phyloP scores from a whole-genome alignment of 495 filamentous ascomycete species.

The Terfezia boudieri region DNA sequence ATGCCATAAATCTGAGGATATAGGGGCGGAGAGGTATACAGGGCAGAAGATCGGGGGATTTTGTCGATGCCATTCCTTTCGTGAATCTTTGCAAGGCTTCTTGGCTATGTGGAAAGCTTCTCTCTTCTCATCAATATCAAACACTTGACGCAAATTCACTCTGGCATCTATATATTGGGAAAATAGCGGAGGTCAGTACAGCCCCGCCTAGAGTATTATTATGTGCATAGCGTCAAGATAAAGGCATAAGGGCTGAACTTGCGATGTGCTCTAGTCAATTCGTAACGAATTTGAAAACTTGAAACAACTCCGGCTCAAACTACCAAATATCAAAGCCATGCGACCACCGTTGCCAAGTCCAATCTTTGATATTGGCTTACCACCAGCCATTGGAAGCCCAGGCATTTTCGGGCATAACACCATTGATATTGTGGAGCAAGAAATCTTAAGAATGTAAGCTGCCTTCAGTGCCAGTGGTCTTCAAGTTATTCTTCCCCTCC shows the following conservation, averaged over 20 bases:
- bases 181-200: slow-evolving; percentile 3
- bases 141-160: slow-evolving; percentile 5
- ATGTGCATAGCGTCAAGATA: too few species aligned
- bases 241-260: too few species aligned
- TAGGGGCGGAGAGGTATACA: too few species aligned
- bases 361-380: too few species aligned
- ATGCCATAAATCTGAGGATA: too few species aligned
- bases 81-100: slow-evolving; percentile 5
- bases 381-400: too few species aligned
- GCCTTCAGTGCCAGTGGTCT: too few species aligned
- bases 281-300: background rate
- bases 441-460: too few species aligned
- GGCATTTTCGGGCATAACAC: too few species aligned
- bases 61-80: background rate
- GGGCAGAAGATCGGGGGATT: background rate
- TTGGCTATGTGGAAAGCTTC: slow-evolving; percentile 4
- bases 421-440: too few species aligned
- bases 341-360: background rate
- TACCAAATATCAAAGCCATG: background rate
- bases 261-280: background rate
- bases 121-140: background rate
- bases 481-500: too few species aligned
- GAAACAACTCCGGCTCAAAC: background rate
- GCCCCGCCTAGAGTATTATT: too few species aligned
- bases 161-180: slow-evolving; percentile 5